These are phyloP conservation scores for Yamadazyma akitaensis DNA, from an alignment of 805 yeast species.

Conservation along the genomic window DNA sequence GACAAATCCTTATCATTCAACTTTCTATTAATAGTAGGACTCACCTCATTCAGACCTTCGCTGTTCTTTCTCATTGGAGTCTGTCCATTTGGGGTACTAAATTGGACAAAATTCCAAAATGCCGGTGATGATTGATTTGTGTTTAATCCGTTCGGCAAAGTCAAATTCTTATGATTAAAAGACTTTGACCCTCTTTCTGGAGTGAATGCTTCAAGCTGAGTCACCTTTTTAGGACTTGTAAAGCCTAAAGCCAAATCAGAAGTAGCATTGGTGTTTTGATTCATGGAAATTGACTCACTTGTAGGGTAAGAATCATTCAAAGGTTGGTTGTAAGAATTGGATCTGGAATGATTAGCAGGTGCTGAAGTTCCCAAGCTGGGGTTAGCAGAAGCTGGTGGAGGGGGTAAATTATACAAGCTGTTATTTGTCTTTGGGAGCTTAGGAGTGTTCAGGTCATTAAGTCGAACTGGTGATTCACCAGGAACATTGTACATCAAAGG, in stretches of 20 bases:
- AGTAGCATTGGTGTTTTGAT: slow-evolving; percentile 19
- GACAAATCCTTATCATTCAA: slow-evolving; percentile 13
- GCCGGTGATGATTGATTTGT: slow-evolving; percentile 76
- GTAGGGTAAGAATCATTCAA: slow-evolving; percentile 10
- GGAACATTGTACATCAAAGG: slow-evolving; percentile 22
- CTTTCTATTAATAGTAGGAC: slow-evolving; percentile 38
- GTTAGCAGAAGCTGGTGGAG: slow-evolving; percentile 24
- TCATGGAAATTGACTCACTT: slow-evolving; percentile 7
- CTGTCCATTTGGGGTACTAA: slow-evolving; percentile 48
- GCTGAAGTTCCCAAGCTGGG: slow-evolving; percentile 14
- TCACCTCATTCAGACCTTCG: slow-evolving; percentile 36
- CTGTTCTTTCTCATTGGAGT: slow-evolving; percentile 39
- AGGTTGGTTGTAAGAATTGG: slow-evolving; percentile 24
- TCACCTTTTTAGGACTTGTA: slow-evolving; percentile 41
- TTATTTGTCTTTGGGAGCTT: slow-evolving; percentile 29
- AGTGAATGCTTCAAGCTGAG: slow-evolving; percentile 42
- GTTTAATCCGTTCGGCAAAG: slow-evolving; percentile 29
- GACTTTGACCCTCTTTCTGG: slow-evolving; percentile 42
- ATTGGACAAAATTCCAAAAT: slow-evolving; percentile 88
- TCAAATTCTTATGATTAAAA: slow-evolving; percentile 21
- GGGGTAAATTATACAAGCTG: slow-evolving; percentile 30
- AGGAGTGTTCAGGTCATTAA: slow-evolving; percentile 21
- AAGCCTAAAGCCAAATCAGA: slow-evolving; percentile 37
- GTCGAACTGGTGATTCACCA: slow-evolving; percentile 25
- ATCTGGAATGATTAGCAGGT: slow-evolving; percentile 26